phyloP scores from a whole-genome alignment of 129 eudicot species.

The carrot (Daucus carota) region DNA sequence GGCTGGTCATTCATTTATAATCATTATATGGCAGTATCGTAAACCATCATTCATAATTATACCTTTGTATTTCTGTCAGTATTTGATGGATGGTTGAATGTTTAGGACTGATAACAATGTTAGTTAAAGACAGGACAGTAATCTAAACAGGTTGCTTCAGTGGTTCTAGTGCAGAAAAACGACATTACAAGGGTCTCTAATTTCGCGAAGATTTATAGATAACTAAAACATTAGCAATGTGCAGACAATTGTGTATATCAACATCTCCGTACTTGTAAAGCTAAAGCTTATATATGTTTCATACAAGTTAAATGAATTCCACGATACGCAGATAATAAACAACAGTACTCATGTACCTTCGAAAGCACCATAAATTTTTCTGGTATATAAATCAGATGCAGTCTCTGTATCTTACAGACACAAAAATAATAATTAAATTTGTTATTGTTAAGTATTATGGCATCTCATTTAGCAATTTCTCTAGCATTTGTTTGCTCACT shows the following conservation, averaged over 20 bases:
- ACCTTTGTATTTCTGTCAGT: background rate
- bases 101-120: background rate
- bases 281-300: background rate
- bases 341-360: background rate
- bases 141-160: background rate
- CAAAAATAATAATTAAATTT: background rate
- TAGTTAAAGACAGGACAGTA: background rate
- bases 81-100: background rate
- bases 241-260: background rate
- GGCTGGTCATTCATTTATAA: background rate
- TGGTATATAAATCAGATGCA: background rate
- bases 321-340: background rate
- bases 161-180: background rate
- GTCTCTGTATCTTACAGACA: background rate
- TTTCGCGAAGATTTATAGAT: background rate
- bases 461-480: background rate
- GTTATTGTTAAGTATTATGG: background rate
- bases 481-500: background rate
- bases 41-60: no score
- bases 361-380: background rate
- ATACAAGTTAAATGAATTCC: background rate
- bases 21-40: no score
- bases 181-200: background rate
- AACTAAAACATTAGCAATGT: background rate
- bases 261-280: background rate